Conservation (phyloP, 2,329 filamentous ascomycete genomes). For the Elsinoe ampelina region DNA sequence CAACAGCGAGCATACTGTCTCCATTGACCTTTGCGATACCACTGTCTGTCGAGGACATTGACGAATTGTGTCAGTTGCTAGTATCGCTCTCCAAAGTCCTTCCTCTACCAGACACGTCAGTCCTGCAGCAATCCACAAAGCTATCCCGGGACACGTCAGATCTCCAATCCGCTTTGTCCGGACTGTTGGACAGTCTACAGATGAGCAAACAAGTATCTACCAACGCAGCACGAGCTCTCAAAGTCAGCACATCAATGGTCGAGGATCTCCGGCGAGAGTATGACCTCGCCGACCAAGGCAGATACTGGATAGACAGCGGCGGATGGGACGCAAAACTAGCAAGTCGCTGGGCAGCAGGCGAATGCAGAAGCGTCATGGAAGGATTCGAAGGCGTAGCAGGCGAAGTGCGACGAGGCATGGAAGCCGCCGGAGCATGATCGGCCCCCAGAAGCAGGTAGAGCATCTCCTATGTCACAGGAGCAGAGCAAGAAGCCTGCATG, state of each 20-base stretch:
- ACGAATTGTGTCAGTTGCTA: conserved; percentile 60
- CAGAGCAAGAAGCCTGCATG: neutral
- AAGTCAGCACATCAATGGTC: conserved; percentile 74
- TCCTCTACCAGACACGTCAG: conserved; percentile 55
- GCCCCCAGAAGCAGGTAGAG: neutral
- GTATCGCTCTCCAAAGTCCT: conserved; percentile 56
- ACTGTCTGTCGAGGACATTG: conserved; percentile 55
- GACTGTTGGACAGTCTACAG: conserved; percentile 82
- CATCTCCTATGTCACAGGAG: neutral
- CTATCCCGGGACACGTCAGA: conserved; percentile 58
- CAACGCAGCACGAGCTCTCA: conserved; percentile 68
- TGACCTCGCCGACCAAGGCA: conserved; percentile 71
- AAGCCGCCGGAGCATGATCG: neutral
- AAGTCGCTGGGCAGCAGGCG: conserved; percentile 69
- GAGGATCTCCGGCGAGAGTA: conserved; percentile 76
- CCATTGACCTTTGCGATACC: conserved; percentile 56
- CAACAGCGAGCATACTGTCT: conserved; percentile 61
- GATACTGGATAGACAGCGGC: conserved; percentile 68
- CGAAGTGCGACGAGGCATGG: conserved; percentile 1
- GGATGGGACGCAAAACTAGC: conserved; percentile 75
- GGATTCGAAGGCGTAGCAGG: conserved; percentile 71
- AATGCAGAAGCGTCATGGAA: conserved; percentile 79
- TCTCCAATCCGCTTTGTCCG: conserved; percentile 70
- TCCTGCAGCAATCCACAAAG: conserved; percentile 57
- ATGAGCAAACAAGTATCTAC: conserved; percentile 86